These are phyloP conservation scores for Mariannaea sp. DNA, from an alignment of 2,329 filamentous ascomycete species.

Conservation along the genomic window DNA sequence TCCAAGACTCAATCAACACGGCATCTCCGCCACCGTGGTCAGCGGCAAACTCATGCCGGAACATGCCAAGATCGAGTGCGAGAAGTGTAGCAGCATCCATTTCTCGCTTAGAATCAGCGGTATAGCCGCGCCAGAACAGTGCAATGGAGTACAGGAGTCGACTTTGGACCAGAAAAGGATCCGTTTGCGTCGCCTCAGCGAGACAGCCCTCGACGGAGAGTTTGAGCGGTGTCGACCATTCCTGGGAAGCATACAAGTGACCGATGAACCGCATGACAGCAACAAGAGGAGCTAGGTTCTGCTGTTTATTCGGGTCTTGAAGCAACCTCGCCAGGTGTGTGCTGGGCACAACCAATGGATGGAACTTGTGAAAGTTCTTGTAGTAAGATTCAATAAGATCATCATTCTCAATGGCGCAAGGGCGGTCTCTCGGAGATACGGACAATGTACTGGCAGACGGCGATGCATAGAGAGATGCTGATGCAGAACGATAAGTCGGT, in stretches of 20 bases:
- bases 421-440: neutral
- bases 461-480: too few species aligned
- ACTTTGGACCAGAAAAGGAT: constrained; percentile 43
- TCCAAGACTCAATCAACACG: constrained; percentile 60
- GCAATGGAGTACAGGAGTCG: constrained; percentile 45
- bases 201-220: constrained; percentile 12
- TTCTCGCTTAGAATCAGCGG: constrained; percentile 32
- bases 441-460: too few species aligned
- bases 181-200: neutral
- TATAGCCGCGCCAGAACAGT: constrained; percentile 42
- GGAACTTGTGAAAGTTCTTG: constrained; percentile 42
- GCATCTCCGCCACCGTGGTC: constrained; percentile 53
- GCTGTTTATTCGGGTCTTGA: constrained; percentile 2
- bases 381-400: constrained; percentile 43
- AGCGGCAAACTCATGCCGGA: constrained; percentile 58
- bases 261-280: constrained; percentile 43
- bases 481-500: too few species aligned
- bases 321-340: constrained; percentile 20
- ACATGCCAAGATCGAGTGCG: constrained; percentile 64
- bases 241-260: constrained; percentile 37
- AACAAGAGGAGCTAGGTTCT: constrained; percentile 30
- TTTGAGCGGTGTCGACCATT: constrained; percentile 25
- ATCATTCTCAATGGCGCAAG: constrained; percentile 22
- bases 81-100: constrained; percentile 58
- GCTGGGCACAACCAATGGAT: constrained; percentile 38